Evolutionary conservation across 164 flowering plant species (phyloP).

Genomic region (Nymphaea colorata): DNA sequence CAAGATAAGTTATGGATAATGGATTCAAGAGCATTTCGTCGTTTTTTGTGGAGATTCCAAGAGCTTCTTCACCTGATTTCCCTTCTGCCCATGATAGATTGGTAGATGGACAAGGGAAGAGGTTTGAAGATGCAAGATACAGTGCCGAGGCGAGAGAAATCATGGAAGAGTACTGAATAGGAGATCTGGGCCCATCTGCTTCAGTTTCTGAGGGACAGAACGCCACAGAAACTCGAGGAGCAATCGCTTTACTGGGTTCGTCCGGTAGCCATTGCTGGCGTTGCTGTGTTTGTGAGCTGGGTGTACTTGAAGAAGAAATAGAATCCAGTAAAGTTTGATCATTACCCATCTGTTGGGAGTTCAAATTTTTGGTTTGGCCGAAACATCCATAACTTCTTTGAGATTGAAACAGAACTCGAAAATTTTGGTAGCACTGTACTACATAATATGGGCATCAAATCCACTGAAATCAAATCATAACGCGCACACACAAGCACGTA

Average conservation of each 20-base stretch:
- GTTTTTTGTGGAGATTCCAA: no score
- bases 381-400: no score
- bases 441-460: no score
- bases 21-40: no score
- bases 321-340: not conserved
- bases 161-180: constrained; percentile 56
- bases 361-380: no score
- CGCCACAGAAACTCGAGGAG: constrained; percentile 11
- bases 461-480: no score
- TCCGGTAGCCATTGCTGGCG: constrained; percentile 46
- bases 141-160: constrained; percentile 65
- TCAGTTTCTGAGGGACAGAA: constrained; percentile 33
- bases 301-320: constrained; percentile 45
- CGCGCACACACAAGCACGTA: no score
- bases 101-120: constrained; percentile 89
- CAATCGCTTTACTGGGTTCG: constrained; percentile 56
- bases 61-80: no score
- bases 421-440: no score
- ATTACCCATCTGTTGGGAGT: not conserved
- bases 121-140: constrained; percentile 88
- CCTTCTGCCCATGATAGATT: constrained; percentile 8
- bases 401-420: no score
- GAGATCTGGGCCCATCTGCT: constrained; percentile 69
- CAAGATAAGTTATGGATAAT: no score
- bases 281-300: constrained; percentile 42